phyloP scores from a whole-genome alignment of 192 early-diverging fungal genomes.

The Linnemannia schmuckeri region DNA sequence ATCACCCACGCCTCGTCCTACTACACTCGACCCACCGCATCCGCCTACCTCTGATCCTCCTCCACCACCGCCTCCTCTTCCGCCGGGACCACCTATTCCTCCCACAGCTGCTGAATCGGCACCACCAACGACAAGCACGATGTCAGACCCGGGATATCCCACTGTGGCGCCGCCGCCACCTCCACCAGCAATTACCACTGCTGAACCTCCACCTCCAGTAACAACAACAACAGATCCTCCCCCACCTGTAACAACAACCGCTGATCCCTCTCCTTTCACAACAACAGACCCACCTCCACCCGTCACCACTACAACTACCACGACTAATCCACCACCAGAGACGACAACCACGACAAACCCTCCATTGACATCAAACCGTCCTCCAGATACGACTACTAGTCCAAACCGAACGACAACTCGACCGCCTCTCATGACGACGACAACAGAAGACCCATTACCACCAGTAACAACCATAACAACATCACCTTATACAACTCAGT shows the following conservation, averaged over 20 bases:
- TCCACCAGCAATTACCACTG: not conserved
- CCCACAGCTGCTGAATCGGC: not conserved
- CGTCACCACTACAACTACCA: not conserved
- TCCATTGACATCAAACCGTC: not conserved
- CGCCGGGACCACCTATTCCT: not conserved
- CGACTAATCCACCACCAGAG: not conserved
- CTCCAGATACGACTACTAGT: not conserved
- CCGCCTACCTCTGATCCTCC: not conserved
- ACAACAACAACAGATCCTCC: constrained; percentile 4
- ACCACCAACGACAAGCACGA: not conserved
- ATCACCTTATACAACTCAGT: constrained; percentile 36
- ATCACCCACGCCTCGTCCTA: not conserved
- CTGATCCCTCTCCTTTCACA: not conserved
- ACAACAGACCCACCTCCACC: not conserved
- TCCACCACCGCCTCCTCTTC: not conserved
- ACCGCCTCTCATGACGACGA: not conserved
- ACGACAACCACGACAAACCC: not conserved
- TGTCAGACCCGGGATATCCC: not conserved
- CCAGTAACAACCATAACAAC: not conserved
- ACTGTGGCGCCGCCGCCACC: not conserved
- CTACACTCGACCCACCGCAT: not conserved
- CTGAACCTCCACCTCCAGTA: constrained; percentile 5
- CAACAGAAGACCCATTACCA: not conserved
- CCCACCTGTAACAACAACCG: not conserved
- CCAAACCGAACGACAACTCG: not conserved